Conservation (phyloP, 192 early-diverging fungal genomes). For the Entomortierella beljakovae region DNA sequence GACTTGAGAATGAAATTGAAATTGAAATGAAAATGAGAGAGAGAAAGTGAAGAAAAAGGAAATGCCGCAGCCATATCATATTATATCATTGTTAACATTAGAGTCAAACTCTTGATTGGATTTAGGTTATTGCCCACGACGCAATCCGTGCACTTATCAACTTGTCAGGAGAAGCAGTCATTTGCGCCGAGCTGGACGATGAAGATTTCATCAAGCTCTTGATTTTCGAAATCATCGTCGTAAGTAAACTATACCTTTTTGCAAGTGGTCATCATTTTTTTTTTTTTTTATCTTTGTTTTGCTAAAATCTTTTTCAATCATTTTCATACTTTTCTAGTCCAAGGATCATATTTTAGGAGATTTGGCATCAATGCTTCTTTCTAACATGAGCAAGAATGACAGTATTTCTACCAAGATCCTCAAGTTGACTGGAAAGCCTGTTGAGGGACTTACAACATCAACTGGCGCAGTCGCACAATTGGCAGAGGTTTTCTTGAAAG, state of each 20-base stretch:
- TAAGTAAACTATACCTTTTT: slow-evolving; percentile 34
- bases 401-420: slow-evolving; percentile 68
- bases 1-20: not conserved
- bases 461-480: slow-evolving; percentile 81
- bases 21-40: not conserved
- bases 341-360: slow-evolving; percentile 75
- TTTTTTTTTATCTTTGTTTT: not conserved
- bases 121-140: slow-evolving; percentile 84
- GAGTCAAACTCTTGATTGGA: not conserved
- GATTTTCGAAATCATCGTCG: slow-evolving; percentile 72
- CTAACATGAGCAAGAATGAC: slow-evolving; percentile 88
- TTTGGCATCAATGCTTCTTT: slow-evolving; percentile 89
- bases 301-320: not conserved
- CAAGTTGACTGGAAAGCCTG: slow-evolving; percentile 36
- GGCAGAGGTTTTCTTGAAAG: slow-evolving; percentile 89
- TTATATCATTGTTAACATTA: no score
- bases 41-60: not conserved
- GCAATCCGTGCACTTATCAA: slow-evolving; percentile 88
- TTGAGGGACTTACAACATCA: slow-evolving; percentile 57
- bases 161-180: slow-evolving; percentile 73
- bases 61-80: not conserved
- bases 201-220: slow-evolving; percentile 78
- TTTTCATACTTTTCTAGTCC: slow-evolving; percentile 11
- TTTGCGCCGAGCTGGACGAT: slow-evolving; percentile 75
- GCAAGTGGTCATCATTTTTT: no score